These are phyloP conservation scores for Vaccinium corymbosum DNA, from an alignment of 148 eudicot genomes.

Conservation along the genomic window DNA sequence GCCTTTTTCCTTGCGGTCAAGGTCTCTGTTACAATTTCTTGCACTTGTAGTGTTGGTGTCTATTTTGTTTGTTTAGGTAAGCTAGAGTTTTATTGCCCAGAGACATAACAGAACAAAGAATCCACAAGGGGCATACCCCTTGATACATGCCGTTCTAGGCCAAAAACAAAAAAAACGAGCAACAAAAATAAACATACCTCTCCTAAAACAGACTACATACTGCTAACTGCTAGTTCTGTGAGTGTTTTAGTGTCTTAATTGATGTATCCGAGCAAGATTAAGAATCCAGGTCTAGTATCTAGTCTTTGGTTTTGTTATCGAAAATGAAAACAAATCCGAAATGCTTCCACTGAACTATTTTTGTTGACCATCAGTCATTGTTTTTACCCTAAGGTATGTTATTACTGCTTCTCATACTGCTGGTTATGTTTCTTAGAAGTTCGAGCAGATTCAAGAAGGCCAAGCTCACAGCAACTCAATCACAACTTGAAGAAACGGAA, in stretches of 20 bases:
- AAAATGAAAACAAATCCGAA: background rate
- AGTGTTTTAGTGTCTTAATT: background rate
- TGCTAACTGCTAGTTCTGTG: background rate
- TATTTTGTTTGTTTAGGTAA: too few species aligned
- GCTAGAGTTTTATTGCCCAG: too few species aligned
- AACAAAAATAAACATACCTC: too few species aligned
- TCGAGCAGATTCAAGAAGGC: conserved; percentile 72
- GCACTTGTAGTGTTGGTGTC: background rate
- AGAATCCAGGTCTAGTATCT: background rate
- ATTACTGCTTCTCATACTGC: background rate
- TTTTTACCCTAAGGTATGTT: background rate
- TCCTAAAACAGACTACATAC: background rate
- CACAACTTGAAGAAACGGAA: conserved; percentile 42
- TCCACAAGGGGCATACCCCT: background rate
- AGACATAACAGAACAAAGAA: too few species aligned
- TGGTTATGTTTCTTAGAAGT: conserved; percentile 49
- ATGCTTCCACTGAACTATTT: background rate
- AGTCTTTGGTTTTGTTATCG: background rate
- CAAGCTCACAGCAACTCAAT: conserved; percentile 51
- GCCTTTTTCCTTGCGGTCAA: background rate
- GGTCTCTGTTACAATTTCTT: background rate
- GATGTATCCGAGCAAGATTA: background rate
- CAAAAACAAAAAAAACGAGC: background rate
- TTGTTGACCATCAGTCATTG: background rate
- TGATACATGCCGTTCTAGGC: background rate